These are phyloP conservation scores for Xylaria longipes DNA, from an alignment of 495 filamentous ascomycete species.

Conservation along the genomic window DNA sequence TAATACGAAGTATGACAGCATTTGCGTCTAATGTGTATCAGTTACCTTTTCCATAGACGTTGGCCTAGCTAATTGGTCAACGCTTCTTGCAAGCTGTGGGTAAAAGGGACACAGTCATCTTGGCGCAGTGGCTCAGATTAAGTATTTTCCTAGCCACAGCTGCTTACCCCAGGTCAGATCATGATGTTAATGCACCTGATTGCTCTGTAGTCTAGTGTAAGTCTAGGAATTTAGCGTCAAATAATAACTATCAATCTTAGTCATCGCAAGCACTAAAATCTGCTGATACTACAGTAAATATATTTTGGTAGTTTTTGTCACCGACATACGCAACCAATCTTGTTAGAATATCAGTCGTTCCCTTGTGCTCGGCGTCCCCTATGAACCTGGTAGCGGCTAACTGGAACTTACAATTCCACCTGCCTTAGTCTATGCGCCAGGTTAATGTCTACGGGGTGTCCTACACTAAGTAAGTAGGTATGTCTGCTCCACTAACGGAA, in stretches of 20 bases:
- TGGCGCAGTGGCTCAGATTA: not conserved
- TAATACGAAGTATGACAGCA: not conserved
- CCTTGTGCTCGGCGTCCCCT: not conserved
- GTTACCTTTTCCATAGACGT: not conserved
- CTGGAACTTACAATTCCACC: not conserved
- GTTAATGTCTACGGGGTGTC: constrained; percentile 8
- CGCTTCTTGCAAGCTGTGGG: not conserved
- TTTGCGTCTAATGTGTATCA: not conserved
- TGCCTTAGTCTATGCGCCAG: not conserved
- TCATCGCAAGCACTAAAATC: not conserved
- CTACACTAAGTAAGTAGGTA: not conserved
- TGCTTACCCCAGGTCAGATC: constrained; percentile 1
- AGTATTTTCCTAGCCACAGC: not conserved
- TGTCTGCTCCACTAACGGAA: not conserved
- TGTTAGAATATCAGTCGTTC: not conserved
- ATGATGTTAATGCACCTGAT: not conserved
- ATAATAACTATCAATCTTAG: not conserved
- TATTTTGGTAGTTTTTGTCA: not conserved
- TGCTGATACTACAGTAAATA: not conserved
- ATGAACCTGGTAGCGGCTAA: not conserved
- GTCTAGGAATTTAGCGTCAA: not conserved
- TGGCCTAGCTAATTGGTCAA: not conserved
- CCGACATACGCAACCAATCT: not conserved
- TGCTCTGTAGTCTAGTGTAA: not conserved
- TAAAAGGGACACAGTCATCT: not conserved